Base-by-base conservation (phyloP, 1,284 basidiomycete species). In the Gastroboletus turbinatus region DNA sequence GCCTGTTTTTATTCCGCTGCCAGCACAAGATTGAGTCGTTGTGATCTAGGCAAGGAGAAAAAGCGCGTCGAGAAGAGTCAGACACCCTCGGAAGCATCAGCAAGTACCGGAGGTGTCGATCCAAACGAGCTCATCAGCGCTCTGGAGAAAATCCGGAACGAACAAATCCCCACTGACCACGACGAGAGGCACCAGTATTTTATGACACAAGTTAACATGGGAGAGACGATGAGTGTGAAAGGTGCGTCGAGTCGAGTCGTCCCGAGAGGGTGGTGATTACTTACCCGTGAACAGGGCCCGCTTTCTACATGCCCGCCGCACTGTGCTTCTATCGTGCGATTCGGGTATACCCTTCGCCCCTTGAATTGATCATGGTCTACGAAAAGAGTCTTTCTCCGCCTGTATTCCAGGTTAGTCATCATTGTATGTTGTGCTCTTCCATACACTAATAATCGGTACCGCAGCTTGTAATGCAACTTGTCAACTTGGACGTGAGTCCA, bases 311-410 rank as follows among this genome's bases (percentile, higher is more conserved):
- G 46, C 80, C 87, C 19, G 89, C 96, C 8, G 95, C 97, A 29
- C 77, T 92, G 67, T 85, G 89, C 52, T 98, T 98, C 83, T 98
- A 89, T 82, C 85, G 92, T 57, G 96, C 94, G 6, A 84, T 98
- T 60, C 85, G 92, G 57, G 95, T 97, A 45, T 99, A 98, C 78
- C 96, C 96, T 55, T 85, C 90, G 47, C 94, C 94, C 11, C 84
- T 94, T 44, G 95, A 98, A 73, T 84, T 98, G 62, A 88, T 96
- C 64, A 83, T 87, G 72, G 93, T 98, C 67, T 97, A 97, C 73
- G 88, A 98, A 76, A 92, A 92, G 77, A 95, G 94, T 44, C 85
- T 96, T 45, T 92, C 94, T 13, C 82, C 85, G 53, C 84, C 90
- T 46, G 83, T 98, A 57, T 96, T 97, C 76, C 88, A 91, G 73